phyloP scores from a whole-genome alignment of 345 rosid species.

The Geranium rotundifolium region DNA sequence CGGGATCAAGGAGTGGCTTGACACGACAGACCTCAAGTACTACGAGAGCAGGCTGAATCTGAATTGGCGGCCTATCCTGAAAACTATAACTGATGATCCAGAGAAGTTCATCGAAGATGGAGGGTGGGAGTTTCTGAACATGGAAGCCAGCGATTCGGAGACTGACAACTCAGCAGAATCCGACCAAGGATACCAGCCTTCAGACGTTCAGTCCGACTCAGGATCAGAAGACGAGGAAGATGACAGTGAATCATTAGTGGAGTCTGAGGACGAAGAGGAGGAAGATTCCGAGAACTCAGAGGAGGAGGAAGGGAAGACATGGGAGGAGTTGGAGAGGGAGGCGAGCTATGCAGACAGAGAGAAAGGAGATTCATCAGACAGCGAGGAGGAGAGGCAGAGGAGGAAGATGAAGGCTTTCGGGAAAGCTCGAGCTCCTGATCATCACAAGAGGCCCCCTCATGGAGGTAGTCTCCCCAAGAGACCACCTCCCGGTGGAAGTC shows the following conservation, averaged over 20 bases:
- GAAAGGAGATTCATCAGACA: conserved; percentile 73
- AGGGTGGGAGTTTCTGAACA: conserved; percentile 87
- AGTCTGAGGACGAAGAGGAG: conserved; percentile 81
- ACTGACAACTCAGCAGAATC: conserved; percentile 70
- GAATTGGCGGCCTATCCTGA: conserved; percentile 85
- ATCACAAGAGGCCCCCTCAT: conserved; percentile 18
- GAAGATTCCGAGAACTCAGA: conserved; percentile 53
- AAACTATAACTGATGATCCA: conserved; percentile 82
- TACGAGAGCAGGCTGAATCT: conserved; percentile 91
- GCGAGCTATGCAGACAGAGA: conserved; percentile 90
- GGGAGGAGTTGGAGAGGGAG: conserved; percentile 98
- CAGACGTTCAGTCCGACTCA: conserved; percentile 71
- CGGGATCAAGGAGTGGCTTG: conserved; percentile 89
- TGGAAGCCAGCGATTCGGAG: conserved; percentile 83
- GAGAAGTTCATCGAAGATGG: conserved; percentile 77
- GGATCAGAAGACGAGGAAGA: conserved; percentile 68
- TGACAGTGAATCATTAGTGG: conserved; percentile 68
- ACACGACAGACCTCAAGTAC: conserved; percentile 81
- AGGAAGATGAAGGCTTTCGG: conserved; percentile 81
- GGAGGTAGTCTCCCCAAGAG: conserved; percentile 28
- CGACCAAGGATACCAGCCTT: conserved; percentile 82
- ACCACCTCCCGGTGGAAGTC: not conserved
- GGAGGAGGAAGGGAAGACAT: conserved; percentile 90
- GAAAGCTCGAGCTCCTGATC: conserved; percentile 38
- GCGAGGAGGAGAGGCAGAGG: conserved; percentile 85